phyloP scores from a whole-genome alignment of 2,329 filamentous ascomycete species.

The Endocalyx cinctus region DNA sequence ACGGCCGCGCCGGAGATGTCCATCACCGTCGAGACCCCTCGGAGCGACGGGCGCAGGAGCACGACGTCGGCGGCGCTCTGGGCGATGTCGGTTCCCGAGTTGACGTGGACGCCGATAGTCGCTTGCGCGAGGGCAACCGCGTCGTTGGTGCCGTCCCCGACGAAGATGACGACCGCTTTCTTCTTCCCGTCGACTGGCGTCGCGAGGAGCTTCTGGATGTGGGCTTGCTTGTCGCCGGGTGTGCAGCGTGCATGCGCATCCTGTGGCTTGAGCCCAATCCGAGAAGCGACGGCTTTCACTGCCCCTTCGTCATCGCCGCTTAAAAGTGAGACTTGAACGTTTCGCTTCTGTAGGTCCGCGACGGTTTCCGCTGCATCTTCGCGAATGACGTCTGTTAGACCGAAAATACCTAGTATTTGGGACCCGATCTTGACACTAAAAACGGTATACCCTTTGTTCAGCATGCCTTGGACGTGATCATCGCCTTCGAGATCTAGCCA shows the following conservation, averaged over 20 bases:
- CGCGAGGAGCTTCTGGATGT: conserved; percentile 35
- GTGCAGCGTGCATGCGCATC: conserved; percentile 38
- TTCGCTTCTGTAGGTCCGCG: conserved; percentile 28
- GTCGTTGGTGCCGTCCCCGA: conserved; percentile 77
- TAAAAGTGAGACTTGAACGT: conserved; percentile 42
- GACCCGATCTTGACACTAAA: conserved; percentile 43
- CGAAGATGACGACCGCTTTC: conserved; percentile 55
- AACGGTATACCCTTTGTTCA: conserved; percentile 34
- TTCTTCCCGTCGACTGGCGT: conserved; percentile 2
- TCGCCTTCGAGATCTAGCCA: conserved; percentile 38
- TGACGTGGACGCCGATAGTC: conserved; percentile 66
- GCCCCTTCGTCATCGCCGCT: conserved; percentile 51
- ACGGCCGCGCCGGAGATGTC: conserved; percentile 43
- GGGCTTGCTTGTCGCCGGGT: conserved; percentile 42
- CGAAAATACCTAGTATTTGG: conserved; percentile 35
- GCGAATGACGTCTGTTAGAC: conserved; percentile 43
- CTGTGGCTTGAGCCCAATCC: conserved; percentile 33
- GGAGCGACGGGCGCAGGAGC: conserved; percentile 53
- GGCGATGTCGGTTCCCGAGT: conserved; percentile 58
- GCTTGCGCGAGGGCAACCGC: conserved; percentile 68
- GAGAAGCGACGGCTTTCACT: conserved; percentile 35
- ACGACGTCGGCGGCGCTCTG: conserved; percentile 65
- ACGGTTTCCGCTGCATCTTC: conserved; percentile 35
- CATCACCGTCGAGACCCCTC: conserved; percentile 54
- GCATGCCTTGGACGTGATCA: conserved; percentile 27